Conservation (phyloP, 805 yeast genomes). For the Debaryomyces hansenii region DNA sequence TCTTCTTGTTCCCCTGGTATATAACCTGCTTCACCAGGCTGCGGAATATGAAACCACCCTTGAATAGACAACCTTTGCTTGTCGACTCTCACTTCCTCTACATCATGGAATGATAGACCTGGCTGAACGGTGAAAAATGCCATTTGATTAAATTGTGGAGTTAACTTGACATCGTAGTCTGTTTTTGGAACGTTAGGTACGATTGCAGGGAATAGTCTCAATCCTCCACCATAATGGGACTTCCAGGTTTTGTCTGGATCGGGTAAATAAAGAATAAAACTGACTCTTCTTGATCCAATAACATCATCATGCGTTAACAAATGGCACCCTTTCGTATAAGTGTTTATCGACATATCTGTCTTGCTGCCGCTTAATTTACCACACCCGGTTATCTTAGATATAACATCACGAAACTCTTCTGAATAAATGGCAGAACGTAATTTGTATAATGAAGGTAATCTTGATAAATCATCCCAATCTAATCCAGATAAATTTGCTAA, state of each 20-base stretch:
- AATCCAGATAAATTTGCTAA: constrained; percentile 89
- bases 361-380: constrained; percentile 89
- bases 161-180: constrained; percentile 66
- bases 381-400: constrained; percentile 76
- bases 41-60: constrained; percentile 99
- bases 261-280: constrained; percentile 89
- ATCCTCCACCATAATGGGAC: constrained; percentile 89
- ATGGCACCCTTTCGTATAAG: constrained; percentile 92
- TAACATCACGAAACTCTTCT: constrained; percentile 74
- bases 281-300: constrained; percentile 90
- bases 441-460: constrained; percentile 73
- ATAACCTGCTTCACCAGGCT: constrained; percentile 84
- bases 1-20: constrained; percentile 79
- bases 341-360: constrained; percentile 90
- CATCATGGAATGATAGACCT: constrained; percentile 95
- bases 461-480: constrained; percentile 67
- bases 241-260: constrained; percentile 92
- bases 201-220: constrained; percentile 81
- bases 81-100: constrained; percentile 92
- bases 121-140: constrained; percentile 97
- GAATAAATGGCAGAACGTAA: constrained; percentile 88
- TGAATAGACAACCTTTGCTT: constrained; percentile 89
- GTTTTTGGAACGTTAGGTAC: constrained; percentile 88
- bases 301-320: constrained; percentile 95
- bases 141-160: constrained; percentile 94